These are phyloP conservation scores for Cryptomeria japonica DNA, from an alignment of 75 land plant species.

Conservation along the genomic window DNA sequence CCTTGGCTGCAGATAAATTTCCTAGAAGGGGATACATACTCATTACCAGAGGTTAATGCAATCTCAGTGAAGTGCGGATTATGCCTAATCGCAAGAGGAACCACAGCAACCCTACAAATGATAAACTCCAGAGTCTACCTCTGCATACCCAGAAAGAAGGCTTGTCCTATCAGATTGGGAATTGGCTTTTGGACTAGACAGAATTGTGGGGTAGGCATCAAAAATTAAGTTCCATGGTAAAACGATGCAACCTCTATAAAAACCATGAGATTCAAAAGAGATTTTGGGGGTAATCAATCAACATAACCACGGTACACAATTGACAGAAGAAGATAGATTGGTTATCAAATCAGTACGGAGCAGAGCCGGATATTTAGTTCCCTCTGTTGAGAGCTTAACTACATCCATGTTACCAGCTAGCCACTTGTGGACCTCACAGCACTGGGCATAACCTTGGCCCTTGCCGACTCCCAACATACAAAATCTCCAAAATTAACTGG, in stretches of 20 bases:
- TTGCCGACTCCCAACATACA: background rate
- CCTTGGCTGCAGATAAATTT: too few species aligned
- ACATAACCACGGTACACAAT: background rate
- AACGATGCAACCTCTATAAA: background rate
- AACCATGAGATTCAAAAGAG: background rate
- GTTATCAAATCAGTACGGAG: background rate
- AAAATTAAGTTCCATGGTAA: background rate
- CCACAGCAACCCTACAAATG: background rate
- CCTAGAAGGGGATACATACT: too few species aligned
- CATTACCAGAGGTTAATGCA: too few species aligned
- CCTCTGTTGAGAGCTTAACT: background rate
- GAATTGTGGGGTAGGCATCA: background rate
- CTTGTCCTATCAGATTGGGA: background rate
- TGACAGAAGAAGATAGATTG: background rate
- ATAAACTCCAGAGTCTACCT: background rate
- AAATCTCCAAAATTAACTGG: background rate
- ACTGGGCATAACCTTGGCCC: background rate
- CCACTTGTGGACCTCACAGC: background rate
- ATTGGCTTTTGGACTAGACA: background rate
- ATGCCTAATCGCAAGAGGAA: background rate
- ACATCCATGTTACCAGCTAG: background rate
- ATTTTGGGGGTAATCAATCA: background rate
- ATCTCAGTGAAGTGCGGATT: too few species aligned
- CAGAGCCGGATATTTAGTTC: background rate
- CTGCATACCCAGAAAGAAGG: background rate